A percentile compares a stretch with the other conserved stretches of the same genome.
These are phyloP conservation scores for Hygrophorus russula DNA, from an alignment of 768 basidiomycete species.

Conservation along the genomic window DNA sequence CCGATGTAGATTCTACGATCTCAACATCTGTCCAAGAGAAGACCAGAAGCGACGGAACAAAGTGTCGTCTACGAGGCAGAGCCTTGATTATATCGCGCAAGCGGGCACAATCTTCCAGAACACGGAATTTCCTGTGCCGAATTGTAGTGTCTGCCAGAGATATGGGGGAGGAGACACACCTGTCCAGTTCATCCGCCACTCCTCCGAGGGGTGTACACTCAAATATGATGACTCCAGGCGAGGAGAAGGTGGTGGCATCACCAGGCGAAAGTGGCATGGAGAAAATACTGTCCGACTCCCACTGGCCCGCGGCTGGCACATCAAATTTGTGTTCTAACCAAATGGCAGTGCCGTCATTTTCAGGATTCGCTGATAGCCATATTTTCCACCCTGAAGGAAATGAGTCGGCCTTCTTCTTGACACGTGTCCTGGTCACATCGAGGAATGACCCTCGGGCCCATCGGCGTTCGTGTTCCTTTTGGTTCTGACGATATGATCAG, in stretches of 20 bases:
- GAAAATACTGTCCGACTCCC: conserved; percentile 50
- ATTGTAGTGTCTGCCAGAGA: not conserved
- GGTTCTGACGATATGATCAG: conserved; percentile 37
- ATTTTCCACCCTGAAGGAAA: conserved; percentile 40
- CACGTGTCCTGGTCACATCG: conserved; percentile 26
- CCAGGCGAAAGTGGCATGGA: conserved; percentile 38
- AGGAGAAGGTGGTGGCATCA: conserved; percentile 18
- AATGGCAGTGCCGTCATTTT: conserved; percentile 65
- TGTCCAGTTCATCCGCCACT: conserved; percentile 55
- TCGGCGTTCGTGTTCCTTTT: conserved; percentile 56
- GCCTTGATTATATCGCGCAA: conserved; percentile 50
- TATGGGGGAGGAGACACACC: conserved; percentile 21
- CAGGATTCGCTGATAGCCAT: conserved; percentile 70
- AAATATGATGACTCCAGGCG: conserved; percentile 64
- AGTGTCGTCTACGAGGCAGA: conserved; percentile 45
- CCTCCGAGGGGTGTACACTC: conserved; percentile 60
- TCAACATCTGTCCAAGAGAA: conserved; percentile 47
- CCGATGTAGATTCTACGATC: conserved; percentile 24
- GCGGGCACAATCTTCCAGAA: conserved; percentile 63
- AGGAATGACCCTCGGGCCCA: conserved; percentile 73
- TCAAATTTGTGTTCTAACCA: conserved; percentile 75
- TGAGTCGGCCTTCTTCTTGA: conserved; percentile 17
- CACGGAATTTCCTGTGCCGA: conserved; percentile 47
- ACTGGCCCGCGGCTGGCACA: conserved; percentile 50
- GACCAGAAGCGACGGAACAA: conserved; percentile 48